Base-by-base conservation (phyloP, 352 stramenopile species). In the Nothophytophthora sp. region DNA sequence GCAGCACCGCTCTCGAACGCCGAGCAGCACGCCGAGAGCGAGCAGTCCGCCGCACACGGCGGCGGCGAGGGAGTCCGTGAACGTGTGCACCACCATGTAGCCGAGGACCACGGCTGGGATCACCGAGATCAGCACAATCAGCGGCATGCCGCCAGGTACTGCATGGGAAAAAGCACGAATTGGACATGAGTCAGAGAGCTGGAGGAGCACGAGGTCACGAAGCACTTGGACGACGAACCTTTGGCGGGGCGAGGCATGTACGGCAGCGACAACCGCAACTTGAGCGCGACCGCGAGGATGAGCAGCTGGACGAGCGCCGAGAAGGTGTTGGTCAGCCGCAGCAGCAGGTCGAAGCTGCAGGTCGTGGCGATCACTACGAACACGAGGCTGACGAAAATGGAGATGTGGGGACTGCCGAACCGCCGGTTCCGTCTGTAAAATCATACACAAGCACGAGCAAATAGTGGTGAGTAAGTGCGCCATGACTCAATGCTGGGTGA, bases 211-310 rank as follows among this genome's bases (percentile, higher is more conserved):
- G 22, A 47, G 7, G 67, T n/a, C 18, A 43, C 30, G n/a, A n/a
- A 41, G 35, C 29, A 0, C 11, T 28, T n/a, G n/a, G n/a, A n/a
- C 4, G 3, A 53, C 29, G 19, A 18, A 66, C 57, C 50, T 34
- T 70, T 70, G 12, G 60, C 67, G 10, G 78, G 73, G 1, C 79
- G 70, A n/a, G 72, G 65, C 57, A 91, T 74, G 61, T 76, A 77
- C 13, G 70, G 67, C 35, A 78, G 56, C 16, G 60, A 73, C 6
- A 86, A 57, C 2, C 90, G 75, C 3, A 98, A 71, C 49, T 95
- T 76, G 36, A 96, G 45, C 60, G 95, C 95, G 9, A 86, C 85
- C n/a, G 55, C 66, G 56, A 96, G 89, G 29, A 96, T 81, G 39
- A 96, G 59, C 15, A 96, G 34, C 49, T 95, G 67, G 7, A 74